Evolutionary conservation across 1,284 basidiomycete species (phyloP).

Genomic region (Ustilago cynodontis): DNA sequence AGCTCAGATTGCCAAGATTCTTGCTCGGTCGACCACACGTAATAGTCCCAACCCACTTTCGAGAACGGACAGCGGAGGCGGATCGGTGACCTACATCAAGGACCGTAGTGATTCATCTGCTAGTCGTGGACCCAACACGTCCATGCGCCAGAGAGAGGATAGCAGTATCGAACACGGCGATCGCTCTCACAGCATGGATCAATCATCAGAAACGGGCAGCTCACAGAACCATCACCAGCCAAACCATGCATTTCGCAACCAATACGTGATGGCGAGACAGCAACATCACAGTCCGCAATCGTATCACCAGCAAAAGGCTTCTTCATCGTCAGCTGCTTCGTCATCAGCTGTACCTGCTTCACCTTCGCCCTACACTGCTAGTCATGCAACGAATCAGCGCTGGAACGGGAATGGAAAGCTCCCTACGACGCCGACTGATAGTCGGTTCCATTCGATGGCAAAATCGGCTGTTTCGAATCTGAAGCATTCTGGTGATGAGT

Average conservation of each 20-base stretch:
- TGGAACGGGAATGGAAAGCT: constrained; percentile 4
- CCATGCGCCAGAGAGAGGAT: constrained; percentile 2
- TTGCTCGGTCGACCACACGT: constrained; percentile 47
- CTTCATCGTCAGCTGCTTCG: constrained; percentile 28
- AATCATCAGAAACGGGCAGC: constrained; percentile 29
- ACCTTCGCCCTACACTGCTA: constrained; percentile 13
- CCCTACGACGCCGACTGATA: not conserved
- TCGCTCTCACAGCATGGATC: constrained; percentile 31
- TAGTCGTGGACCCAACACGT: no score
- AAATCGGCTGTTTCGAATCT: constrained; percentile 15
- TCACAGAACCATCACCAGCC: constrained; percentile 16
- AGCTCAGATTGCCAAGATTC: constrained; percentile 60
- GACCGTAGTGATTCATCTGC: not conserved
- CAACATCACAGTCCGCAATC: constrained; percentile 11
- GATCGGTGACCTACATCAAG: constrained; percentile 8
- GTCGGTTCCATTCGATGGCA: constrained; percentile 20
- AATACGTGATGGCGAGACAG: constrained; percentile 9
- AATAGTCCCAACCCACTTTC: constrained; percentile 13
- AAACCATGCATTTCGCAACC: not conserved
- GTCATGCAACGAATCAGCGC: not conserved
- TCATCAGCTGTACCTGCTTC: not conserved
- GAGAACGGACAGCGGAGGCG: constrained; percentile 14
- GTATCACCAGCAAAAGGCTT: constrained; percentile 22
- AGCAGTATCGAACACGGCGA: constrained; percentile 9
- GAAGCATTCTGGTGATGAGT: constrained; percentile 25